Evolutionary conservation across 352 stramenopile genomes (phyloP).

Genomic region (Phytophthora meadii): DNA sequence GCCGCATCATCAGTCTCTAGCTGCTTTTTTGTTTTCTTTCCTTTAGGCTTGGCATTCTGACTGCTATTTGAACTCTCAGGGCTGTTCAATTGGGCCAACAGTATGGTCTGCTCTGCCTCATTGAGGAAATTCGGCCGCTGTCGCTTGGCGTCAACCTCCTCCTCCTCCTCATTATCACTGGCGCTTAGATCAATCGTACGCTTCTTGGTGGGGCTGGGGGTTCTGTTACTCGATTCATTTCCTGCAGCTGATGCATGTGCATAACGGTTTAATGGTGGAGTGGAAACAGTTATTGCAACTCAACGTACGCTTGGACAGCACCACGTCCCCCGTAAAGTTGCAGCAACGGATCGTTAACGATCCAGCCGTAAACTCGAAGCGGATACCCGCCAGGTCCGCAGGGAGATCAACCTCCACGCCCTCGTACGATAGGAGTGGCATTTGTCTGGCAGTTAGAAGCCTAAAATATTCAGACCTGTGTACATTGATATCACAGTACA

Average conservation of each 20-base stretch:
- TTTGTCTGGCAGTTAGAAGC: conserved; percentile 16
- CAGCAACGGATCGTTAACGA: conserved; percentile 72
- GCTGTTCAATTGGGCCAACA: conserved; percentile 58
- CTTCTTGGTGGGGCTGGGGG: conserved; percentile 51
- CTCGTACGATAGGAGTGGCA: conserved; percentile 82
- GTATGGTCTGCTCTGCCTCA: conserved; percentile 63
- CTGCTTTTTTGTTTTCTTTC: conserved; percentile 21
- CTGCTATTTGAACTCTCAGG: conserved; percentile 32
- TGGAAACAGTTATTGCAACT: not conserved
- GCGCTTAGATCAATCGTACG: conserved; percentile 51
- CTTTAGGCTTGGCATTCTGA: conserved; percentile 16
- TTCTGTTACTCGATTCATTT: conserved; percentile 7
- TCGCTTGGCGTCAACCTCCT: conserved; percentile 44
- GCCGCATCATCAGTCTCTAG: conserved; percentile 4
- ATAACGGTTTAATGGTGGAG: not conserved
- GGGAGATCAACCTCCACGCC: conserved; percentile 81
- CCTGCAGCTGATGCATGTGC: conserved; percentile 16
- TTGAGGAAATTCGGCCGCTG: conserved; percentile 67
- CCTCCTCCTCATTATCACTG: conserved; percentile 42
- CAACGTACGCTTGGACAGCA: conserved; percentile 60
- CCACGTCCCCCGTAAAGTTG: conserved; percentile 77
- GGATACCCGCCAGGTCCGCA: conserved; percentile 58
- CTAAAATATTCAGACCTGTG: too few relatives aligned
- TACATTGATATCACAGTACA: too few relatives aligned
- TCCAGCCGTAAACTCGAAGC: conserved; percentile 69